phyloP scores from a whole-genome alignment of 768 basidiomycete species.

The Collybiopsis confluens region DNA sequence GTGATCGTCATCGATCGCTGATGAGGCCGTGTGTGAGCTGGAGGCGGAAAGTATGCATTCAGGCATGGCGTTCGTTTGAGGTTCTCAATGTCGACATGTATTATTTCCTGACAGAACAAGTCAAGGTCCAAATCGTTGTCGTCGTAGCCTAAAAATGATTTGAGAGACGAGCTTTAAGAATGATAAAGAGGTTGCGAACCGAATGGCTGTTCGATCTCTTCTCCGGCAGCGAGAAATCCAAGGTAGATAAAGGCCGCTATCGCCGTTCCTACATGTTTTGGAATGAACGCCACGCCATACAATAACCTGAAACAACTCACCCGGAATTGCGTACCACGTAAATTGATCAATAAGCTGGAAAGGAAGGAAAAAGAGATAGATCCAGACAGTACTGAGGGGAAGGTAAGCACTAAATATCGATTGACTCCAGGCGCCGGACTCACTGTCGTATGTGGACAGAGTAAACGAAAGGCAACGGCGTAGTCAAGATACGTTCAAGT shows the following conservation, averaged over 20 bases:
- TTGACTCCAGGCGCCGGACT: background rate
- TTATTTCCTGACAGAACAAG: slow-evolving; percentile 33
- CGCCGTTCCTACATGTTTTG: slow-evolving; percentile 37
- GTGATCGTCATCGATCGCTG: slow-evolving; percentile 6
- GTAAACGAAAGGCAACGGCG: slow-evolving; percentile 62
- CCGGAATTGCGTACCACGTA: slow-evolving; percentile 61
- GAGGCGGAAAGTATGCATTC: slow-evolving; percentile 23
- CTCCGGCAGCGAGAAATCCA: slow-evolving; percentile 71
- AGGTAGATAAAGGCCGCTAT: slow-evolving; percentile 71
- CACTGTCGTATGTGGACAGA: slow-evolving; percentile 48
- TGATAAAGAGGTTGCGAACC: slow-evolving; percentile 28
- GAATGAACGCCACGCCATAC: too few relatives aligned
- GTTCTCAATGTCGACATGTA: slow-evolving; percentile 32
- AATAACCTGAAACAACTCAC: slow-evolving; percentile 22
- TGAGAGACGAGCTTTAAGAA: background rate
- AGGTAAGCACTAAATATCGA: background rate
- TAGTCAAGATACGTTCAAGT: slow-evolving; percentile 58
- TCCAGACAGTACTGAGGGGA: slow-evolving; percentile 53
- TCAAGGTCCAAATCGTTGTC: slow-evolving; percentile 43
- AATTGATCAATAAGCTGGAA: slow-evolving; percentile 68
- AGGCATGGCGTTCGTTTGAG: slow-evolving; percentile 26
- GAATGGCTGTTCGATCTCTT: slow-evolving; percentile 69
- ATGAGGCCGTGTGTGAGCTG: background rate
- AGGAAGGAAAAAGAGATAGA: slow-evolving; percentile 73
- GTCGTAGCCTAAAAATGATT: background rate